Evolutionary conservation across 257 asterid genomes (phyloP), one percentile per base, ranked within the genome.

Genomic region (Fraxinus pennsylvanica): DNA sequence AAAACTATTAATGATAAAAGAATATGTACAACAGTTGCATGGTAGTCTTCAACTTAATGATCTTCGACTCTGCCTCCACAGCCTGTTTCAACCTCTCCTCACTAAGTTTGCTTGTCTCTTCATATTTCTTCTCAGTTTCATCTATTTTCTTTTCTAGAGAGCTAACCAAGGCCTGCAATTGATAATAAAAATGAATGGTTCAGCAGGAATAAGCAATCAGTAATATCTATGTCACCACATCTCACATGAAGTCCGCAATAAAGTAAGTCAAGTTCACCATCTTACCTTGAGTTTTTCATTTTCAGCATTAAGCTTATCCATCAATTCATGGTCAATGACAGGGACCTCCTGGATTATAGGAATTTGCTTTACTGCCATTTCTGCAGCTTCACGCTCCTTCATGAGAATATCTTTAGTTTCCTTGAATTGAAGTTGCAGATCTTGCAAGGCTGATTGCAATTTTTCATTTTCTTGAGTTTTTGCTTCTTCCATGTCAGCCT

Each of bases 1-100:
- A 68, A 80, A 50, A 74, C n/a, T 1, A 72, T 36, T 1, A 72
- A 13, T 32, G 65, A 32, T 33, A 41, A 70, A 36, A 74, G 61
- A 33, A 54, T 68, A 21, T 59, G 67, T 2, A 59, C 67, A 80
- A 96, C 99, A 84, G 87, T 81, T 90, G 98, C 98, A 96, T 88
- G 45, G 81, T 80, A 73, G 94, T 89, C 87, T 92, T 96, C 91
- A 96, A 83, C 87, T 96, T 92, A 84, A 96, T 92, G 57, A 96
- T 83, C 81, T 87, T 87, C 21, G 97, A 88, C 90, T 96, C 99
- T 71, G 99, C 97, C 35, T 96, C 99, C 89, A 82, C 52, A 63
- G 97, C 94, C 85, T 93, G 99, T 86, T 90, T 93, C 90, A 96
- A 82, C 86, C 98, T 89, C 84, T 89, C 97, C 89, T 93, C 97